phyloP scores from a whole-genome alignment of 169 alveolate species.

The Eimeria falciformis region DNA sequence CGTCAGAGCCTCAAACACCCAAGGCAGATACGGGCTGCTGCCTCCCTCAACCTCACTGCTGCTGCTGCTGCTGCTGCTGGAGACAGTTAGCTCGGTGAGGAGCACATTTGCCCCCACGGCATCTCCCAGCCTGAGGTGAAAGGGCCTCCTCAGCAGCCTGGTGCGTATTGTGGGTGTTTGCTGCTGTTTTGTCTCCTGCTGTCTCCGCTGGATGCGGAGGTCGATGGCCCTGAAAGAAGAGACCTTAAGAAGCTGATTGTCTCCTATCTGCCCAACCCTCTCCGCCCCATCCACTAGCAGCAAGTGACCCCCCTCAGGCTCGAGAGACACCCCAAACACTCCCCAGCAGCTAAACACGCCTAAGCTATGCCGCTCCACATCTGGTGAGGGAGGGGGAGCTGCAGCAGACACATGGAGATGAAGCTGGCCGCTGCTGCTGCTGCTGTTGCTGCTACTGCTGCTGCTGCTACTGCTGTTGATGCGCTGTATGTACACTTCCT shows the following conservation, averaged over 20 bases:
- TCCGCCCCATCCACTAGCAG: slow-evolving; percentile 19
- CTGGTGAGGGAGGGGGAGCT: not conserved
- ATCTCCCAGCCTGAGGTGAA: not conserved
- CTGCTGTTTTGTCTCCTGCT: not conserved
- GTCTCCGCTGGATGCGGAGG: not conserved
- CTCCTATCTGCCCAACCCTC: not conserved
- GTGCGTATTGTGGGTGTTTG: not conserved
- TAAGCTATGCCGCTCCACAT: not conserved
- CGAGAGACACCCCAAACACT: slow-evolving; percentile 1
- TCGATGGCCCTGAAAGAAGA: not conserved
- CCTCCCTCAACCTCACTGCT: not conserved
- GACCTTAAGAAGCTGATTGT: not conserved
- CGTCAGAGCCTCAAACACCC: slow-evolving; percentile 16
- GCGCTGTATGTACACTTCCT: slow-evolving; percentile 39
- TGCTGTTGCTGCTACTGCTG: slow-evolving; percentile 4
- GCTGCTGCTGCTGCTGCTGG: slow-evolving; percentile 2
- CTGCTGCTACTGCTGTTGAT: slow-evolving; percentile 2
- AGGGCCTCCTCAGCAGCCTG: not conserved
- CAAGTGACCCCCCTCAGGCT: slow-evolving; percentile 17
- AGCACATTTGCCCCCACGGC: not conserved
- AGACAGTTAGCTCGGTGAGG: not conserved
- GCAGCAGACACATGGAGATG: not conserved
- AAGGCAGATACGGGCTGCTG: slow-evolving; percentile 37
- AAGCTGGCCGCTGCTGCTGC: not conserved
- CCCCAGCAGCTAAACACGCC: slow-evolving; percentile 23